These are phyloP conservation scores for Elongisporangium senticosum DNA, from an alignment of 352 stramenopile genomes.

Conservation along the genomic window DNA sequence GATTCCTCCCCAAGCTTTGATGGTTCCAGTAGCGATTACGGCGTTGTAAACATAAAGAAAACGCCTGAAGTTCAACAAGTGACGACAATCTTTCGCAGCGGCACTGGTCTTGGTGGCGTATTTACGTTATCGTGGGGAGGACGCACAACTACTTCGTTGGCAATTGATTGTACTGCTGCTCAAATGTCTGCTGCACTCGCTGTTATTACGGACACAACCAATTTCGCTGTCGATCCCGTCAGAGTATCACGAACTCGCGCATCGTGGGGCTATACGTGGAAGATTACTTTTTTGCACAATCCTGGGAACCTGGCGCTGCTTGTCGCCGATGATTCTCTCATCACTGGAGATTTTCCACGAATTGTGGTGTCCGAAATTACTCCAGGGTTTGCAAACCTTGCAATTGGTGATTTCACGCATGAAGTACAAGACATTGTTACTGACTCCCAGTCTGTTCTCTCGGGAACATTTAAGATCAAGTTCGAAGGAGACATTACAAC, in stretches of 20 bases:
- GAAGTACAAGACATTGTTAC: conserved; percentile 91
- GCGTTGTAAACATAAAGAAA: conserved; percentile 81
- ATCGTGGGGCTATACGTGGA: conserved; percentile 90
- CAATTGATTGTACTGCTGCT: conserved; percentile 58
- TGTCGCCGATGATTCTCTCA: conserved; percentile 65
- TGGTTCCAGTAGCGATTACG: conserved; percentile 77
- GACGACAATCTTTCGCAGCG: conserved; percentile 54
- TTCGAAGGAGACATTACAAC: conserved; percentile 87
- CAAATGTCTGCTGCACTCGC: conserved; percentile 78
- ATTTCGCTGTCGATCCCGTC: conserved; percentile 73
- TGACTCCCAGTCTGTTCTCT: conserved; percentile 41
- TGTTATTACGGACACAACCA: conserved; percentile 66
- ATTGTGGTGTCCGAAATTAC: conserved; percentile 78
- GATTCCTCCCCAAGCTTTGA: conserved; percentile 83
- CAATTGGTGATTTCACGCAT: conserved; percentile 90
- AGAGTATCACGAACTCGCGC: conserved; percentile 48
- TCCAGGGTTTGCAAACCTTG: conserved; percentile 81
- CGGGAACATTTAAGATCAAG: conserved; percentile 82
- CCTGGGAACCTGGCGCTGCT: conserved; percentile 86
- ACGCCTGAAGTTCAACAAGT: conserved; percentile 90
- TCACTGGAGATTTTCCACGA: conserved; percentile 85
- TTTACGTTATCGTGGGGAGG: conserved; percentile 93
- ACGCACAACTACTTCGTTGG: conserved; percentile 47
- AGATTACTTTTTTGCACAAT: conserved; percentile 87
- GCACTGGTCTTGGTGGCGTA: conserved; percentile 61